A percentile compares a stretch with the other conserved stretches of the same genome.
Evolutionary conservation across 2,329 filamentous ascomycete genomes (phyloP).

Genomic region (Paraconiothyrium sp.): DNA sequence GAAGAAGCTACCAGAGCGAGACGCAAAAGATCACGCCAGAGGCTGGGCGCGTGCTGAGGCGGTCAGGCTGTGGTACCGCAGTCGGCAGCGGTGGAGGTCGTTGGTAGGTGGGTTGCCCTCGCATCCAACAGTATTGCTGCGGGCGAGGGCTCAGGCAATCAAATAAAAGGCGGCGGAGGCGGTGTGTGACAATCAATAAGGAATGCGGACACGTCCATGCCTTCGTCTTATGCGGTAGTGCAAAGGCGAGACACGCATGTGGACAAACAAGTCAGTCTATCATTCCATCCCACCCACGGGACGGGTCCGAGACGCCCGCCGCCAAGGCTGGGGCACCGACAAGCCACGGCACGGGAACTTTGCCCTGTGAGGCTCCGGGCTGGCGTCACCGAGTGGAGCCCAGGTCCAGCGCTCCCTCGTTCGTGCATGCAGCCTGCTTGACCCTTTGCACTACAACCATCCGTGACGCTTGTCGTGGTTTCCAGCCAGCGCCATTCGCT

Average conservation of each 20-base stretch:
- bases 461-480: neutral
- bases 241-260: constrained; percentile 31
- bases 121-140: constrained; percentile 15
- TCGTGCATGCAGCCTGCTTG: neutral
- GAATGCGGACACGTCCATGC: constrained; percentile 31
- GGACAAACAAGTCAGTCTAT: constrained; percentile 7
- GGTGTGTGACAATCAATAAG: constrained; percentile 16
- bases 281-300: neutral
- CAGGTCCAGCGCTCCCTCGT: neutral
- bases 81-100: constrained; percentile 18
- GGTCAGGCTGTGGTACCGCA: constrained; percentile 9
- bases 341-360: constrained; percentile 3
- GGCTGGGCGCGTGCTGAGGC: neutral
- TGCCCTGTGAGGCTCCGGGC: neutral
- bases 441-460: neutral
- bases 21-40: neutral
- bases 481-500: neutral
- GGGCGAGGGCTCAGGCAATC: constrained; percentile 24
- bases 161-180: constrained; percentile 21
- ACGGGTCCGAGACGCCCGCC: neutral
- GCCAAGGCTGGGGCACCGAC: constrained; percentile 10
- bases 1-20: neutral
- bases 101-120: constrained; percentile 15
- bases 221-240: constrained; percentile 28
- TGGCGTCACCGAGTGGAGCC: constrained; percentile 8